phyloP scores from a whole-genome alignment of 2,329 filamentous ascomycete species.

The Aspergillus piperis region DNA sequence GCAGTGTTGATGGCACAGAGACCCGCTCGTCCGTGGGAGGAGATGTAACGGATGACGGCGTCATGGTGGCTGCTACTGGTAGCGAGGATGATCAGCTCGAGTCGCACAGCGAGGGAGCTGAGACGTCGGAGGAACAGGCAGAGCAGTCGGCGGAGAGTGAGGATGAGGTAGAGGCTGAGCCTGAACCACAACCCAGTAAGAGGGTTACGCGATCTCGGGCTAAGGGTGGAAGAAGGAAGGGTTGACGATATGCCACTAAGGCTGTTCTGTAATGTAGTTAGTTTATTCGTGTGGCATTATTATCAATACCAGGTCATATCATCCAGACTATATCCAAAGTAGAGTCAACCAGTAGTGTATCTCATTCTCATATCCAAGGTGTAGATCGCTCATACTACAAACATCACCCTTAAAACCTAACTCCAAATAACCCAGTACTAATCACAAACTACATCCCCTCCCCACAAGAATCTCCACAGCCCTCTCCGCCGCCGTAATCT shows the following conservation, averaged over 20 bases:
- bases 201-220: constrained; percentile 29
- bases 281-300: background rate
- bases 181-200: constrained; percentile 10
- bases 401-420: background rate
- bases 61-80: constrained; percentile 28
- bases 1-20: constrained; percentile 17
- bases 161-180: constrained; percentile 13
- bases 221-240: constrained; percentile 26
- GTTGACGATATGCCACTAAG: constrained; percentile 15
- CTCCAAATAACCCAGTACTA: background rate
- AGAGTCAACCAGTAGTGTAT: too few relatives aligned
- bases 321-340: background rate
- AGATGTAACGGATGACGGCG: constrained; percentile 29
- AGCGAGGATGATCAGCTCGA: constrained; percentile 30
- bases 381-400: background rate
- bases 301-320: background rate
- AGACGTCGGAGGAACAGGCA: constrained; percentile 14
- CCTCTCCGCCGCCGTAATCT: constrained; percentile 28
- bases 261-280: background rate
- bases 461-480: constrained; percentile 18
- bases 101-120: constrained; percentile 24
- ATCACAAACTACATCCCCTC: background rate
- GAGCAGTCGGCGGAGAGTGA: constrained; percentile 3
- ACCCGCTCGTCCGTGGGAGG: constrained; percentile 22
- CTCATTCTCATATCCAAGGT: too few relatives aligned